Conservation (phyloP, 208 protist genomes). For the Acanthamoeba culbertsoni region DNA sequence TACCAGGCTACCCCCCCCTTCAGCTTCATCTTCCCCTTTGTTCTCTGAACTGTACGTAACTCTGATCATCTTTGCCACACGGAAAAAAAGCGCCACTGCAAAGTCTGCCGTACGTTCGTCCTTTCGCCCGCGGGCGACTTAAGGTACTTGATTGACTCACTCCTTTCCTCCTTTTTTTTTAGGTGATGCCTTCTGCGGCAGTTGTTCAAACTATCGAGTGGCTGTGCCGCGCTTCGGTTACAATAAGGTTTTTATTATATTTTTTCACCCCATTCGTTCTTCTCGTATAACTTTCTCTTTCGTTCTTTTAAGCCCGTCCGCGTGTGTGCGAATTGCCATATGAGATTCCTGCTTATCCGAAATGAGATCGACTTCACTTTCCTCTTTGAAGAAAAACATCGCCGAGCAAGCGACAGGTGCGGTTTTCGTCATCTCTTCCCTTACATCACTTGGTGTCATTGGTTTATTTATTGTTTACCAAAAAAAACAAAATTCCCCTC, state of each 20-base stretch:
- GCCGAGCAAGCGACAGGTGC: neutral
- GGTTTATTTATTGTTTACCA: neutral
- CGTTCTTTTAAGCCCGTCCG: neutral
- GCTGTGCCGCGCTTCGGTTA: neutral
- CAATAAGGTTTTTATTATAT: neutral
- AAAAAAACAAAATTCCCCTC: too few relatives aligned
- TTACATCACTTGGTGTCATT: neutral
- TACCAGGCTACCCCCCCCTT: neutral
- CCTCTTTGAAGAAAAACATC: neutral
- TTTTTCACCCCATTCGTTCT: neutral
- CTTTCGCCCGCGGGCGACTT: neutral
- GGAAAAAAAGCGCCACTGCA: neutral
- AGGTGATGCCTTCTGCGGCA: neutral
- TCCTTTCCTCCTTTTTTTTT: neutral
- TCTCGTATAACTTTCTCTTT: neutral
- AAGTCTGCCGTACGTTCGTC: neutral
- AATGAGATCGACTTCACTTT: conserved; percentile 8
- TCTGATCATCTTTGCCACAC: neutral
- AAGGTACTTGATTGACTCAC: neutral
- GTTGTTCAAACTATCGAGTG: neutral
- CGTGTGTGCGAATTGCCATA: neutral
- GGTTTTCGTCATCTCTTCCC: neutral
- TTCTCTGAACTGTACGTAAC: neutral
- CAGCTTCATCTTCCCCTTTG: neutral
- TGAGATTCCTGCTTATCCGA: neutral